A percentile compares a stretch with the other conserved stretches of the same genome.
These are phyloP conservation scores for Spathaspora sp. DNA, from an alignment of 805 yeast genomes.

Conservation along the genomic window DNA sequence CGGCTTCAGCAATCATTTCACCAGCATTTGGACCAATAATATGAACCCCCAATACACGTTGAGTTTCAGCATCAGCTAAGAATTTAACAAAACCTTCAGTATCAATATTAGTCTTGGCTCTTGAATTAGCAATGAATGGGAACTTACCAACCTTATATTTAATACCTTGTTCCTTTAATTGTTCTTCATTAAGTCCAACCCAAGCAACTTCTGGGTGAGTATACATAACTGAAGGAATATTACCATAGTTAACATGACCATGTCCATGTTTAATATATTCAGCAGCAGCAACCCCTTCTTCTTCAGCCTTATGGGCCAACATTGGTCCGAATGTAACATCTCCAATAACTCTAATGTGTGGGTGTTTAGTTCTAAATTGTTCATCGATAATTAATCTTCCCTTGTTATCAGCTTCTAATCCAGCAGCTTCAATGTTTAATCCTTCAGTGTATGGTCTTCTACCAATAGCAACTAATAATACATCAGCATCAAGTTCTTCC, in stretches of 20 bases:
- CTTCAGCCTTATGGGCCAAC: slow-evolving; percentile 99
- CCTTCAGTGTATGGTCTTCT: slow-evolving; percentile 97
- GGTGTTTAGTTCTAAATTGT: slow-evolving; percentile 86
- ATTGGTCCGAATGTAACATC: slow-evolving; percentile 98
- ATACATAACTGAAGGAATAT: slow-evolving; percentile 98
- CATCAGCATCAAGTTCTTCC: slow-evolving; percentile 82
- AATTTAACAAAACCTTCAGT: slow-evolving; percentile 97
- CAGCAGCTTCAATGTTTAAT: slow-evolving; percentile 81
- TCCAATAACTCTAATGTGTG: slow-evolving; percentile 96
- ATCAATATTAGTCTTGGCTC: slow-evolving; percentile 97
- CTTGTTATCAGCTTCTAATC: slow-evolving; percentile 84
- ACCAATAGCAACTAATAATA: slow-evolving; percentile 94
- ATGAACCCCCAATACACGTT: slow-evolving; percentile 93
- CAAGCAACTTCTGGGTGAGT: slow-evolving; percentile 99
- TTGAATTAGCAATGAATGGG: slow-evolving; percentile 98
- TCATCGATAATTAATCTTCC: slow-evolving; percentile 94
- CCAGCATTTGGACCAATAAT: slow-evolving; percentile 98
- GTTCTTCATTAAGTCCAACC: slow-evolving; percentile 97
- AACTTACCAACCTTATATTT: slow-evolving; percentile 93
- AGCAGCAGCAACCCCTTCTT: slow-evolving; percentile 98
- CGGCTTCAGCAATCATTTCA: slow-evolving; percentile 99
- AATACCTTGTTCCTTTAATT: slow-evolving; percentile 88
- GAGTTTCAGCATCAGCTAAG: slow-evolving; percentile 94
- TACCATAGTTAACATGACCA: slow-evolving; percentile 97
- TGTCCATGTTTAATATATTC: slow-evolving; percentile 90